Evolutionary conservation across 2,329 filamentous ascomycete species (phyloP).

Genomic region (Ceratocystis cacaofunesta): DNA sequence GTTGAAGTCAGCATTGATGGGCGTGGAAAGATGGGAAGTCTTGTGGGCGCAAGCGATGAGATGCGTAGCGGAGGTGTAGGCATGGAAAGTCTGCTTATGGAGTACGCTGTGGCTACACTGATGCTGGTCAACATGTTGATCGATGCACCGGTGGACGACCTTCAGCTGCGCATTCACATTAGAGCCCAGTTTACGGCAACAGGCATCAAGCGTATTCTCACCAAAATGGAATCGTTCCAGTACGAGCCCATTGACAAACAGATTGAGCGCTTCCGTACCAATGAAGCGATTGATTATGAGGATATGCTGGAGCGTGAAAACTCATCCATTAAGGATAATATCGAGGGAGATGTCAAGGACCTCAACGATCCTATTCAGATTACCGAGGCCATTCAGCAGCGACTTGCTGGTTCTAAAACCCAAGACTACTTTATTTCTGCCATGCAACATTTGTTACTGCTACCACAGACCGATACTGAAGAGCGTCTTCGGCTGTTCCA

Average conservation of each 20-base stretch:
- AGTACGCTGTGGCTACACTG: conserved; percentile 89
- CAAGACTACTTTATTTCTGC: conserved; percentile 94
- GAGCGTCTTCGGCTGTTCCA: conserved; percentile 93
- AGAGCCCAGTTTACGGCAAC: conserved; percentile 91
- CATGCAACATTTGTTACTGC: conserved; percentile 85
- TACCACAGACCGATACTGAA: conserved; percentile 80
- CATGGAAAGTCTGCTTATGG: conserved; percentile 98
- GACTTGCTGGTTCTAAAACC: conserved; percentile 66
- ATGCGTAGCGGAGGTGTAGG: conserved; percentile 90
- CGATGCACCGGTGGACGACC: conserved; percentile 74
- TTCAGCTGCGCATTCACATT: conserved; percentile 86
- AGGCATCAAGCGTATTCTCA: conserved; percentile 83
- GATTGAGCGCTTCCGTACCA: conserved; percentile 80
- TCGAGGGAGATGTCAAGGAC: conserved; percentile 78
- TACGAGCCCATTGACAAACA: conserved; percentile 98
- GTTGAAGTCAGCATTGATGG: conserved; percentile 95
- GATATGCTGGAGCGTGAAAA: conserved; percentile 87
- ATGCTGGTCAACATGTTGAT: conserved; percentile 95
- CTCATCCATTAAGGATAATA: conserved; percentile 75
- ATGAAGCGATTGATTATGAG: conserved; percentile 96
- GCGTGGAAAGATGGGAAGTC: conserved; percentile 94
- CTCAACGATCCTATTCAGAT: conserved; percentile 88
- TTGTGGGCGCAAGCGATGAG: conserved; percentile 93
- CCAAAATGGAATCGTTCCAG: conserved; percentile 96
- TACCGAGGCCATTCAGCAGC: conserved; percentile 79